These are phyloP conservation scores for sunflower (Helianthus annuus) DNA, from an alignment of 129 eudicot genomes.

Conservation along the genomic window HanXRQr2.0-SUNRISE NC_035435.2:39170752-39171251, in stretches of 20 bases:
- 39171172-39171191: neutral
- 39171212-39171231: neutral
- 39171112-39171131: neutral
- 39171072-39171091: neutral
- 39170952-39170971: too few species aligned
- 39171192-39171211: neutral
- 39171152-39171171: neutral
- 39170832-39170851: conserved; percentile 7
- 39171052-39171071: neutral
- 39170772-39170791: neutral
- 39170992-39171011: neutral
- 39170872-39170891: too few species aligned
- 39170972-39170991: conserved; percentile 1
- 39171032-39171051: neutral
- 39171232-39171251: neutral
- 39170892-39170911: too few species aligned
- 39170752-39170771: too few species aligned
- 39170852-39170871: neutral
- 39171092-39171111: neutral
- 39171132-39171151: neutral
- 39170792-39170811: neutral
- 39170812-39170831: conserved; percentile 5
- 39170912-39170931: too few species aligned
- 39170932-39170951: too few species aligned
- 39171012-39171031: neutral